Percentiles rank a stretch among this genome's conserved stretches.
phyloP scores from a whole-genome alignment of 73 alveolate genomes.

The Paramecium octaurelia region DNA sequence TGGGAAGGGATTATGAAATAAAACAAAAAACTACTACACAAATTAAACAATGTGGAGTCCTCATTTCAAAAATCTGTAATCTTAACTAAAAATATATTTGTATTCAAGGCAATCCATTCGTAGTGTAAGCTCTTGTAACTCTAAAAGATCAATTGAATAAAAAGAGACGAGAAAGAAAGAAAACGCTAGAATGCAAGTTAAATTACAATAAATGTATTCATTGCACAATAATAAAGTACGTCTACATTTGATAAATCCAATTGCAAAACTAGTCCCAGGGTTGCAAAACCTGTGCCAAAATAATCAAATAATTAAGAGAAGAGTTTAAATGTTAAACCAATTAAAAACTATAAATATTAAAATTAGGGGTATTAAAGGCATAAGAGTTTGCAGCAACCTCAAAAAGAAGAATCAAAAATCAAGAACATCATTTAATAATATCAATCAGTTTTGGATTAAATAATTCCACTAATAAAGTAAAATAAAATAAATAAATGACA shows the following conservation, averaged over 20 bases:
- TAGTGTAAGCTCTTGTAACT: neutral
- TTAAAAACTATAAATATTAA: neutral
- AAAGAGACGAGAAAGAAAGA: neutral
- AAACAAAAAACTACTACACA: neutral
- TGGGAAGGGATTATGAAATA: conserved; percentile 3
- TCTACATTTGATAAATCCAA: neutral
- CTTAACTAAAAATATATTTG: neutral
- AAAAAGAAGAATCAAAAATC: neutral
- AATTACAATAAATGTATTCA: neutral
- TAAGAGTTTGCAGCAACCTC: neutral
- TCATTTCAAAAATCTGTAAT: neutral
- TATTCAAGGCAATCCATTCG: conserved; percentile 6
- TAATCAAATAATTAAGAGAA: neutral
- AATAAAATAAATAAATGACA: neutral
- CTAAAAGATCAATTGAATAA: neutral
- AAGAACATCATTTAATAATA: neutral
- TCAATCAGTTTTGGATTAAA: neutral
- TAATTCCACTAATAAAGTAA: neutral
- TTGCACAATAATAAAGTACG: neutral
- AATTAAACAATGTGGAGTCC: neutral
- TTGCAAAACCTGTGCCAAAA: neutral
- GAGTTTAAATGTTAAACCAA: neutral
- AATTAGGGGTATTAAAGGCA: neutral
- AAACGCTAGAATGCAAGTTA: neutral
- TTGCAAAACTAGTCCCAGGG: neutral